phyloP scores from a whole-genome alignment of 108 stramenopile species.

The Pinguiococcus pyrenoidosus region DNA sequence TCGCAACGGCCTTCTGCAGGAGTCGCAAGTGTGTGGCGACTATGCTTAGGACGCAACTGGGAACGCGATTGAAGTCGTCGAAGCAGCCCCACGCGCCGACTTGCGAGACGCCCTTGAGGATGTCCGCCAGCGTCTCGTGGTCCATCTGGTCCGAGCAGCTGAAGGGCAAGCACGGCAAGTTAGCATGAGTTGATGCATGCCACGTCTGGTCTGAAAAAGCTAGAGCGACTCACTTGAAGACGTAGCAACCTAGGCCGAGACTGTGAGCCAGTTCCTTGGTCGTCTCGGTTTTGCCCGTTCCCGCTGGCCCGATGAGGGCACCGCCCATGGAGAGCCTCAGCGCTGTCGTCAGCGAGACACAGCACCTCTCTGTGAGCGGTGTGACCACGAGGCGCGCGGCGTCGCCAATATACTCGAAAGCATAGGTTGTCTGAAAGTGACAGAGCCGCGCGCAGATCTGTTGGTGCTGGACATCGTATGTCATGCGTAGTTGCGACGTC shows the following conservation, averaged over 20 bases:
- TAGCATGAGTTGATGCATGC: no score
- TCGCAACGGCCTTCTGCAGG: constrained; percentile 69
- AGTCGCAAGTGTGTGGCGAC: constrained; percentile 78
- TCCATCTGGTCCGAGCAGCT: no score
- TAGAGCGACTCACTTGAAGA: constrained; percentile 85
- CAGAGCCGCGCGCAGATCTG: constrained; percentile 70
- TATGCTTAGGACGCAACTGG: constrained; percentile 70
- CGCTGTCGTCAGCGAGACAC: constrained; percentile 80
- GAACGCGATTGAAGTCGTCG: constrained; percentile 80
- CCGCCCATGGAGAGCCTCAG: constrained; percentile 71
- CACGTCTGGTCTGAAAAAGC: no score
- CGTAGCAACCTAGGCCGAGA: constrained; percentile 71
- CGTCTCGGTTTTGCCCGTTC: constrained; percentile 77
- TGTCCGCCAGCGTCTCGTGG: constrained; percentile 75
- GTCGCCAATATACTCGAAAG: constrained; percentile 80
- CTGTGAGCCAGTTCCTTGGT: constrained; percentile 73
- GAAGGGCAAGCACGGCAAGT: no score
- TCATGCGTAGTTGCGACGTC: constrained; percentile 74
- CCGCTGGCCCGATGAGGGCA: constrained; percentile 77
- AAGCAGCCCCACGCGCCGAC: constrained; percentile 87
- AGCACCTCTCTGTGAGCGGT: constrained; percentile 75
- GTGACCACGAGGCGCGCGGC: constrained; percentile 74
- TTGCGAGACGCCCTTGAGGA: constrained; percentile 71
- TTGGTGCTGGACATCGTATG: constrained; percentile 44
- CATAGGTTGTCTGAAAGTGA: constrained; percentile 72